Evolutionary conservation across 2,329 filamentous ascomycete species (phyloP).

Genomic region (Trichoderma sp.): DNA sequence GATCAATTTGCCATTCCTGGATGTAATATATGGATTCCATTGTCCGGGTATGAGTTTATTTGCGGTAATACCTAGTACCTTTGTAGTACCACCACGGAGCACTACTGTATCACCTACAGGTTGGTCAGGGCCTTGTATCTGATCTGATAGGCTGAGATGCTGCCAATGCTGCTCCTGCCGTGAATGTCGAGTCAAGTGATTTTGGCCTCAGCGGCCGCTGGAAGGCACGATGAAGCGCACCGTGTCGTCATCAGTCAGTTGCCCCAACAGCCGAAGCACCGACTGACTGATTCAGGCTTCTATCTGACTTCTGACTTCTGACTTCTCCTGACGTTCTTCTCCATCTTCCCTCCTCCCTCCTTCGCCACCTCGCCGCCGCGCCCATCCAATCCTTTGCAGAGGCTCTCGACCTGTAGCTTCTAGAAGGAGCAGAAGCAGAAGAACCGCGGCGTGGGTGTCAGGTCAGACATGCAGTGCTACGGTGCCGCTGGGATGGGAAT

Average conservation of each 20-base stretch:
- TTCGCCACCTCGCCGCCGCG: background rate
- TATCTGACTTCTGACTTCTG: background rate
- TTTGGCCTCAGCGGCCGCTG: constrained; percentile 1
- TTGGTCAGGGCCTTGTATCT: background rate
- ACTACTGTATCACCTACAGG: background rate
- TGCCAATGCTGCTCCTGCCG: background rate
- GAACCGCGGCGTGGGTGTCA: background rate
- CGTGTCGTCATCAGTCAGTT: constrained; percentile 5
- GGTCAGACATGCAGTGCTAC: constrained; percentile 13
- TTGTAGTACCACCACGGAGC: background rate
- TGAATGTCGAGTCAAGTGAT: background rate
- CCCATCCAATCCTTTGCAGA: background rate
- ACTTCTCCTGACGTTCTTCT: background rate
- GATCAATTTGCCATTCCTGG: background rate
- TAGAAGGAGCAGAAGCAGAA: background rate
- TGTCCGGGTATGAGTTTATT: background rate
- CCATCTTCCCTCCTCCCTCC: background rate
- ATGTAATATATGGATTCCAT: background rate
- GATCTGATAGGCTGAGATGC: background rate
- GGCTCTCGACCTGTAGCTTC: background rate
- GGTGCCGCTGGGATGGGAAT: background rate
- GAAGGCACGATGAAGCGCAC: background rate
- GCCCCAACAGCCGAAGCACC: background rate
- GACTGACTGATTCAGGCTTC: background rate
- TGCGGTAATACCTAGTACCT: background rate